Base-by-base conservation (phyloP, 192 early-diverging fungal genomes). In the Coemansia sp. region DNA sequence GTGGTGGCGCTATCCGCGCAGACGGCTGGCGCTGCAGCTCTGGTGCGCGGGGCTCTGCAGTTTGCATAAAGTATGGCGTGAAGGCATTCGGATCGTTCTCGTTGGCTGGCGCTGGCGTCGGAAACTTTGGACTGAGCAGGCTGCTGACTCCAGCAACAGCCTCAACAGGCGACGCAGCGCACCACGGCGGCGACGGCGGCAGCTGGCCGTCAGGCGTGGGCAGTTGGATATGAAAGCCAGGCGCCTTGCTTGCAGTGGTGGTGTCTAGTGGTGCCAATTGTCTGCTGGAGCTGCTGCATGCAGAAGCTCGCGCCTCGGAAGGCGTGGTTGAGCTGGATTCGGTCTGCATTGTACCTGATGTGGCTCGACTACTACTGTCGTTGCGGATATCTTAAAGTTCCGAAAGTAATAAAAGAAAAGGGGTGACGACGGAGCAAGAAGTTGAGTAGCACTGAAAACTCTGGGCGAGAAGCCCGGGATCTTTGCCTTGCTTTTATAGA, bases 51-150 rank as follows among this genome's bases (percentile, higher is more conserved):
- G 76, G 70, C 41, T 72, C 53, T 5, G 40, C 62, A 22, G 46
- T 60, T n/a, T 65, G 59, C 76, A 79, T 79, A 32, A 36, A 59
- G 50, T 79, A 67, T 29, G 76, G 76, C 29, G 58, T 68, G 34
- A 79, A 79, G 32, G 40, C 72, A 8, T 21, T 12, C 6, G 68
- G 32, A 32, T 60, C 62, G 14, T 39, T 39, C 24, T 27, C 32
- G 18, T 21, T 53, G 12, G 65, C 18, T 7, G 39, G 24, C 0
- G 58, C 39, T 0, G 69, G 61, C 42, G 65, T 50, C 18, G 68
- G 65, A 43, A 77, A 55, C 48, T 64, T 71, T 27, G 63, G 70
- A 22, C 70, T 72, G 15, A 35, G 7, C 46, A 64, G 19, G 3
- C 61, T 53, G n/a, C 44, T 21, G 60, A 19, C 33, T 9, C 24